These are phyloP conservation scores for Hyaloraphidium curvatum DNA, from an alignment of 192 early-diverging fungal genomes.

Conservation along the genomic window DNA sequence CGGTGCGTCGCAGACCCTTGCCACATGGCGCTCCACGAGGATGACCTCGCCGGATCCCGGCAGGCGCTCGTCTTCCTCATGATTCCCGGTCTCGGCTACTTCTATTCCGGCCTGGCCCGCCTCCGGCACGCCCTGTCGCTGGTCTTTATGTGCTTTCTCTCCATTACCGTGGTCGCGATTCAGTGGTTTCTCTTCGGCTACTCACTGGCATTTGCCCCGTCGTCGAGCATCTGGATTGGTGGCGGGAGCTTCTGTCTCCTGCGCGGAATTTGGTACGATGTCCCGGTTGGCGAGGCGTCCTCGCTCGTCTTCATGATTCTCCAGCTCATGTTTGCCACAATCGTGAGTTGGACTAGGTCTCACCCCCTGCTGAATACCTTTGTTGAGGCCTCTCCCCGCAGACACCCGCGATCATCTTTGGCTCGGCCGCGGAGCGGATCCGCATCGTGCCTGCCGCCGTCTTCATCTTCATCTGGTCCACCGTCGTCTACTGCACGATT, in stretches of 20 bases:
- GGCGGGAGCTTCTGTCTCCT: conserved; percentile 55
- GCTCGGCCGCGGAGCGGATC: conserved; percentile 74
- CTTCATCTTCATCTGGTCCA: conserved; percentile 83
- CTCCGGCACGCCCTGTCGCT: conserved; percentile 80
- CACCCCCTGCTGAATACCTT: no score
- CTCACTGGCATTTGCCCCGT: conserved; percentile 64
- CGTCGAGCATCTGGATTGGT: conserved; percentile 50
- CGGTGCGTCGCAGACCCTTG: no score
- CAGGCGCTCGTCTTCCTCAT: conserved; percentile 81
- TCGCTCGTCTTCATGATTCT: conserved; percentile 68
- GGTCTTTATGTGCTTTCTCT: conserved; percentile 62
- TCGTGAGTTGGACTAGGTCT: no score
- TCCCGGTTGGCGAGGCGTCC: conserved; percentile 27
- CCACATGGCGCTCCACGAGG: no score
- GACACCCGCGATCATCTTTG: conserved; percentile 77
- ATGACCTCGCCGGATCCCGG: no score
- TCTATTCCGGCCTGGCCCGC: conserved; percentile 87
- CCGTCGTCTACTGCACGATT: conserved; percentile 40
- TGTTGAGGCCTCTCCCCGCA: no score
- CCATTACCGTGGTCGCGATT: conserved; percentile 64
- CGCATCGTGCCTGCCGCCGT: conserved; percentile 74
- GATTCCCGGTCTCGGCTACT: conserved; percentile 85
- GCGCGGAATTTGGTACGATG: conserved; percentile 30
- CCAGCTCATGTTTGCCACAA: conserved; percentile 83
- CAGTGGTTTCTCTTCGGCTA: conserved; percentile 89